Percentiles rank a stretch among this genome's conserved stretches.
phyloP scores from a whole-genome alignment of 495 filamentous ascomycete species.

The Penicillium angulare region DNA sequence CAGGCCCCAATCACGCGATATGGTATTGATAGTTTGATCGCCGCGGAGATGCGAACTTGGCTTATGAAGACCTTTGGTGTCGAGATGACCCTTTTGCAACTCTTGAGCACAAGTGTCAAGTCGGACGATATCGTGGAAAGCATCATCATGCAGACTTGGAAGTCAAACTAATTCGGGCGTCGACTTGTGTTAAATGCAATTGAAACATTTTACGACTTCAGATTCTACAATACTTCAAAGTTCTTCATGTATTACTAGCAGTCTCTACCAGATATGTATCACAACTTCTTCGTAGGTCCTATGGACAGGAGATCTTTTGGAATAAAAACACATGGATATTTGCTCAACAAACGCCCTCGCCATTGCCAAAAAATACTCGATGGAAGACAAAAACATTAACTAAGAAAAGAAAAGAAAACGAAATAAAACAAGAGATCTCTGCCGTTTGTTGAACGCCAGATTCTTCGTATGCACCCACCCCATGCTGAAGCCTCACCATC shows the following conservation, averaged over 20 bases:
- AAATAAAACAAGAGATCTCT: neutral
- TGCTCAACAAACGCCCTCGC: slow-evolving; percentile 38
- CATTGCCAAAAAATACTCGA: slow-evolving; percentile 26
- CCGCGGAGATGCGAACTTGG: slow-evolving; percentile 47
- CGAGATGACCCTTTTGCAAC: slow-evolving; percentile 31
- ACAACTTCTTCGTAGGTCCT: neutral
- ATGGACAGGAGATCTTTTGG: slow-evolving; percentile 5
- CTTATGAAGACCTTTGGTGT: slow-evolving; percentile 41
- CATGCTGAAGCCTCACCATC: neutral
- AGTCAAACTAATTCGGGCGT: too few species aligned
- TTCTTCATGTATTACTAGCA: too few species aligned
- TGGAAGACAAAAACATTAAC: slow-evolving; percentile 18
- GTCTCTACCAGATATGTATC: too few species aligned
- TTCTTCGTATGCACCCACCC: neutral
- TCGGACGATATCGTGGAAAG: too few species aligned
- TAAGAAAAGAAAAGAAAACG: slow-evolving; percentile 7
- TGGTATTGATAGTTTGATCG: slow-evolving; percentile 49
- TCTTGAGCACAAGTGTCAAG: too few species aligned
- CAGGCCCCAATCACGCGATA: slow-evolving; percentile 29
- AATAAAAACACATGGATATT: slow-evolving; percentile 23
- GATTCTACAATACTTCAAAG: too few species aligned
- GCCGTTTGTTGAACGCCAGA: neutral
- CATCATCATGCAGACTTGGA: too few species aligned
- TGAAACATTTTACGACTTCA: too few species aligned
- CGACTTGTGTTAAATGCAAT: too few species aligned